Evolutionary conservation across 208 protist species (phyloP), one percentile per base, ranked within the genome.

Genomic region (Trypanosoma scelopori): DNA sequence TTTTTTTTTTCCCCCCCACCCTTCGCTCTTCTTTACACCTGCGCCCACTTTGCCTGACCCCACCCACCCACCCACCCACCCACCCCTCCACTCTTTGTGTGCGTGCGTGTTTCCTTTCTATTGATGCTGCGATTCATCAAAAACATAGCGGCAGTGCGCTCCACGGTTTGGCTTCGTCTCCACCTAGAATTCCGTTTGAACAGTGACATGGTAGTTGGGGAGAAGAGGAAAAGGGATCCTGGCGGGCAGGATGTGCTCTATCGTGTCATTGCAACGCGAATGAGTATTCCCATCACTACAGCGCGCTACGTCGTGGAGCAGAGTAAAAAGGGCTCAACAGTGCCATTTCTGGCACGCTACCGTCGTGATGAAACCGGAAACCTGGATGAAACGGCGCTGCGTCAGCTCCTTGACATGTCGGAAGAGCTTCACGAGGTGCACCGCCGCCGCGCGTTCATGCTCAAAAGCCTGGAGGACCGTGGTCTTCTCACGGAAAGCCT

Each of bases 311-410:
- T 91, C 0, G 39, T 91, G 25, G 74, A 82, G 48, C 77, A 90
- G 73, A 75, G 59, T 5, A 77, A 84, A 65, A 68, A 89, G 11
- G 89, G 85, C 15, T 82, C 81, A 20, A 97, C 85, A 15, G 84
- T 97, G 18, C 91, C 91, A 12, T 97, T 97, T 58, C 78, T 97
- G 23, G 91, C 89, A 18, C 84, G 91, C 0, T 97, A 97, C 68
- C 79, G 91, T 1, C 80, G 84, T 47, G 85, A 91, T 58, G 74
- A 91, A 55, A 94, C 89, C 0, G 83, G 85, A 5, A 65, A 81
- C 52, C 56, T 97, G 62, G 74, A 84, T 58, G 88, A 94, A 67
- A 74, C 67, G 7, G 43, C 71, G 50, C 60, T 95, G 27, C 82
- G 82, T 2, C 55, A 55, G 15, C 77, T 91, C n/a, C 53, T 93